Base-by-base conservation (phyloP, 495 filamentous ascomycete genomes). In the Neurospora hispaniola region DNA sequence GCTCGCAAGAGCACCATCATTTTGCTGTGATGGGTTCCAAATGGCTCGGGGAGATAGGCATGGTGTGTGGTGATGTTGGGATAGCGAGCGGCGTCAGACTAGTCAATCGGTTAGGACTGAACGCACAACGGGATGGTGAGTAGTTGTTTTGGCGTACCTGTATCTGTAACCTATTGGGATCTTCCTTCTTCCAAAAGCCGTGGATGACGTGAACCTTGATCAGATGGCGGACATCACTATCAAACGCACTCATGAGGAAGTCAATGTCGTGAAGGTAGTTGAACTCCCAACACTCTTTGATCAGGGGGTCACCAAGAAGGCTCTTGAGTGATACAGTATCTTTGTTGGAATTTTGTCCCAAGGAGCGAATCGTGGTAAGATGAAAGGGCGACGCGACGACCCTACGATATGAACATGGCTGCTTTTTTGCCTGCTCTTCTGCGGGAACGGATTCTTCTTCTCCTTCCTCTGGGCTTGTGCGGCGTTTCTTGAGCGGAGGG, bases 261-360 rank as follows among this genome's bases (percentile, higher is more conserved):
- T 93, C 88, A 35, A 97, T 82, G 82, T 97, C 91, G 77, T 95
- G 90, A 3, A 94, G 82, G 77, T 90, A 97, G 76, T 97, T 97
- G 81, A 97, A 97, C 46, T 93, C 87, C 94, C 94, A 97, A 76
- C 91, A 93, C 80, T 96, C 92, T 43, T 87, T 84, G 70, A 97
- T 94, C 78, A 95, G 85, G 0, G 93, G 92, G 78, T 96, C 90
- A 1, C 92, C 90, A 4, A 97, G 86, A 71, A 97, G 88, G 72
- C 94, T 91, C 23, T 83, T 83, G 31, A 97, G 82, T 7, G 84
- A 84, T 54, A 96, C 80, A 0, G 93, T 85, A 78, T 91, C 91
- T 71, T 86, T 81, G 82, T 97, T 97, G 7, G 83, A 80, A 0
- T 82, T 78, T 1, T 80, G 75, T 3, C 90, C 83, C 3, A 95